phyloP scores from a whole-genome alignment of 1,139 yeast species.

The Eremothecium coryli region DNA sequence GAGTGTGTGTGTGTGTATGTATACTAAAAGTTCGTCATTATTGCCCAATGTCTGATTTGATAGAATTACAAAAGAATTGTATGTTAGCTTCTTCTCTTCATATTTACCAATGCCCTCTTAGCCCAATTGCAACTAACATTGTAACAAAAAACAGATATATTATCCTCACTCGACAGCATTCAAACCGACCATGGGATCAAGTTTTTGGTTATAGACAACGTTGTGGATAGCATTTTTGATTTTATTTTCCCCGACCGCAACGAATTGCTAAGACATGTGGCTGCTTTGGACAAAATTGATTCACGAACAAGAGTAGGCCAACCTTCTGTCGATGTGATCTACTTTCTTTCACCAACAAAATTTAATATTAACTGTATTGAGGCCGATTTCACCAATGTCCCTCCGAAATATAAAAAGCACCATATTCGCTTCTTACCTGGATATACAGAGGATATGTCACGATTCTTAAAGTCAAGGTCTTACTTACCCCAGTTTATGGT shows the following conservation, averaged over 20 bases:
- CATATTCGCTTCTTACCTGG: constrained; percentile 53
- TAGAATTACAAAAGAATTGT: constrained; percentile 10
- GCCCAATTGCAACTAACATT: not conserved
- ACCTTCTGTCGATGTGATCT: constrained; percentile 48
- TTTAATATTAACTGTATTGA: constrained; percentile 50
- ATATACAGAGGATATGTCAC: constrained; percentile 28
- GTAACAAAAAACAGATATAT: constrained; percentile 5
- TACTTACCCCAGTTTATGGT: constrained; percentile 29
- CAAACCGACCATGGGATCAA: constrained; percentile 31
- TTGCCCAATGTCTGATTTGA: constrained; percentile 8
- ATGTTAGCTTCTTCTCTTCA: too few relatives aligned
- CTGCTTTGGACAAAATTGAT: constrained; percentile 48
- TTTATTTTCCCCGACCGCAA: constrained; percentile 30
- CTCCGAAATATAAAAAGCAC: constrained; percentile 48
- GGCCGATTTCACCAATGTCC: constrained; percentile 46
- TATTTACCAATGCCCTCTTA: not conserved
- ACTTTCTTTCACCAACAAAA: constrained; percentile 45
- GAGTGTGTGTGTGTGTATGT: too few relatives aligned
- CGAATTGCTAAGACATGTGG: constrained; percentile 34
- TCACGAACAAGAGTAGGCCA: constrained; percentile 39
- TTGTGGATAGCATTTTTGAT: constrained; percentile 32
- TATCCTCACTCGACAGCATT: constrained; percentile 21
- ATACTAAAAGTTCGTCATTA: not conserved
- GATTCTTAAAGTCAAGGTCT: constrained; percentile 25
- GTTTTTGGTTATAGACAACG: constrained; percentile 37